Evolutionary conservation across 2,329 filamentous ascomycete genomes (phyloP).

Genomic region (Fusarium denticulatum): DNA sequence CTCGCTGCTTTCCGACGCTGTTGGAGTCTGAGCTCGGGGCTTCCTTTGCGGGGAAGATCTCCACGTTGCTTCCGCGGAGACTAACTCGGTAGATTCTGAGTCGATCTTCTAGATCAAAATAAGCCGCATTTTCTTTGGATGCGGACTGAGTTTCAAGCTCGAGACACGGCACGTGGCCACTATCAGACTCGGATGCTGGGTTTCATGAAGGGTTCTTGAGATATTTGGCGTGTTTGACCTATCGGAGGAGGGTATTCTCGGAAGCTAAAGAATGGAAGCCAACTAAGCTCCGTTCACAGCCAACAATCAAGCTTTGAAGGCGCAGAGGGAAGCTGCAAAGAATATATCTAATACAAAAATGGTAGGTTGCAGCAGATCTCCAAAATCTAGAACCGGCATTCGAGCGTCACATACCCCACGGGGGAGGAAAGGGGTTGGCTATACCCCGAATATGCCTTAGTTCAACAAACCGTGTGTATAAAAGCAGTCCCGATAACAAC

Average conservation of each 20-base stretch:
- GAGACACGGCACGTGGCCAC: background rate
- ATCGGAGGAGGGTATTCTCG: background rate
- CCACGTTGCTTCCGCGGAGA: background rate
- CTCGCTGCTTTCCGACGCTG: background rate
- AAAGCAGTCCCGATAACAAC: background rate
- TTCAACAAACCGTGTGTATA: background rate
- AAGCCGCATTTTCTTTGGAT: background rate
- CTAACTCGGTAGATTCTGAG: conserved; percentile 6
- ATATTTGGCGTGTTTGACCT: background rate
- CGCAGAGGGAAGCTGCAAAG: background rate
- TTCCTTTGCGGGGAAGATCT: conserved; percentile 15
- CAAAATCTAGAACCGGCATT: background rate
- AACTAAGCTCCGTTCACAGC: background rate
- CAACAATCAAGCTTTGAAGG: background rate
- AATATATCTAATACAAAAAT: background rate
- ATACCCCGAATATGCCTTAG: background rate
- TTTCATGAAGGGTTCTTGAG: background rate
- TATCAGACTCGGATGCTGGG: background rate
- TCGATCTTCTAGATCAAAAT: background rate
- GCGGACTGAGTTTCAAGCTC: background rate
- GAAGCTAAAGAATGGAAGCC: background rate
- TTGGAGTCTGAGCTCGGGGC: background rate
- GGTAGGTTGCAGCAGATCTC: background rate
- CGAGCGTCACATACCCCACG: background rate
- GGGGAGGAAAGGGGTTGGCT: background rate